These are phyloP conservation scores for Cryphonectria nitschkei DNA, from an alignment of 2,329 filamentous ascomycete species.

Conservation along the genomic window DNA sequence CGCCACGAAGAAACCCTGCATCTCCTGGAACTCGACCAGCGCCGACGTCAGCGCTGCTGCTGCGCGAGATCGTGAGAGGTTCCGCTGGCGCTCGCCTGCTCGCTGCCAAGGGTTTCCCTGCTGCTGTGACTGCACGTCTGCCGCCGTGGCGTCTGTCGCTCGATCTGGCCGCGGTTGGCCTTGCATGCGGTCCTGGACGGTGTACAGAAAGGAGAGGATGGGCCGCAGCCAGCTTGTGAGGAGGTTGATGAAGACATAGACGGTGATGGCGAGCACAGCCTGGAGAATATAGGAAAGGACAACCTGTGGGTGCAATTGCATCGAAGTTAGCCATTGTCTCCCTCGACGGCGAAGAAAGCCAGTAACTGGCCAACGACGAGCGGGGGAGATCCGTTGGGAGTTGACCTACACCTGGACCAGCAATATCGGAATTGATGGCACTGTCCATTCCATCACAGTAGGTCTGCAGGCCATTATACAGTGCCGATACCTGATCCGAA, in stretches of 20 bases:
- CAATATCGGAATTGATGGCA: slow-evolving; percentile 26
- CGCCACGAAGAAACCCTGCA: slow-evolving; percentile 33
- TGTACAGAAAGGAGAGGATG: slow-evolving; percentile 21
- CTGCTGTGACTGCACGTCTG: slow-evolving; percentile 6
- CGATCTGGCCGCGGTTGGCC: neutral
- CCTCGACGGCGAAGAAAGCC: no score
- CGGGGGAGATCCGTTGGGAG: neutral
- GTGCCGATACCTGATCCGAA: slow-evolving; percentile 14
- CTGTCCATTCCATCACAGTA: slow-evolving; percentile 22
- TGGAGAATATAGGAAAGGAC: slow-evolving; percentile 27
- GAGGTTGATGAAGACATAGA: slow-evolving; percentile 25
- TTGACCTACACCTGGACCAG: slow-evolving; percentile 23
- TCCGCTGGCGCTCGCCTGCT: slow-evolving; percentile 24
- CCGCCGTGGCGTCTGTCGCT: neutral
- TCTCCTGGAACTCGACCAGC: slow-evolving; percentile 35
- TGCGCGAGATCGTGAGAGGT: slow-evolving; percentile 27
- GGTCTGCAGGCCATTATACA: slow-evolving; percentile 15
- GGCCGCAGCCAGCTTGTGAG: slow-evolving; percentile 21
- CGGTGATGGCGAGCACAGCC: slow-evolving; percentile 23
- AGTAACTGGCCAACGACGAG: no score
- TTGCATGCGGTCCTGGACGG: slow-evolving; percentile 17
- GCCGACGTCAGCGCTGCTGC: slow-evolving; percentile 29
- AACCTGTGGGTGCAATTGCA: slow-evolving; percentile 6
- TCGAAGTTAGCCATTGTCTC: neutral
- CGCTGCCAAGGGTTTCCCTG: slow-evolving; percentile 15